Evolutionary conservation across 345 rosid species (phyloP).

Genomic region (Reutealis trisperma): DNA sequence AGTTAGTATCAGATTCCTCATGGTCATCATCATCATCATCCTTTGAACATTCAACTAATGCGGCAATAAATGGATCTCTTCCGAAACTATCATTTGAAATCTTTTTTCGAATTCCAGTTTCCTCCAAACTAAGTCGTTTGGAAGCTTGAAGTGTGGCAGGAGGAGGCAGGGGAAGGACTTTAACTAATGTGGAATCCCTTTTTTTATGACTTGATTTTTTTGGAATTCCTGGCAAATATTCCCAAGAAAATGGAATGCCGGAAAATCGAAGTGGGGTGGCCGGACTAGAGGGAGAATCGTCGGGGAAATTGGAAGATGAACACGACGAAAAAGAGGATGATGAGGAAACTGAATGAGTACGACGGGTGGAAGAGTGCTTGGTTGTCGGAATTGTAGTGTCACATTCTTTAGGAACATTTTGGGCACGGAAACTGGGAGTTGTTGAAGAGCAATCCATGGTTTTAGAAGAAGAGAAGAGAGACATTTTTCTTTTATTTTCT

Average conservation of each 20-base stretch:
- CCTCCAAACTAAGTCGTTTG: constrained; percentile 23
- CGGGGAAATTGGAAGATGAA: constrained; percentile 40
- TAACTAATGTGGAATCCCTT: constrained; percentile 25
- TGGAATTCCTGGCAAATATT: constrained; percentile 81
- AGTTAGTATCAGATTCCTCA: background rate
- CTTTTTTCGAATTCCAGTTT: constrained; percentile 31
- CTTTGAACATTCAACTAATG: constrained; percentile 76
- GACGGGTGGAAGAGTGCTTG: constrained; percentile 17
- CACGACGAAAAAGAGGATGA: constrained; percentile 40
- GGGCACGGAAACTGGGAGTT: constrained; percentile 10
- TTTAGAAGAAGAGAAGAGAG: constrained; percentile 9
- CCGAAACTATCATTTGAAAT: constrained; percentile 12
- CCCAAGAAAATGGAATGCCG: constrained; percentile 98
- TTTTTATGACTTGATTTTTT: constrained; percentile 47
- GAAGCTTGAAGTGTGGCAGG: constrained; percentile 34
- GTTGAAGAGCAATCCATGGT: constrained; percentile 21
- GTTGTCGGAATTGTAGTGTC: constrained; percentile 18
- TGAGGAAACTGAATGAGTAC: constrained; percentile 38
- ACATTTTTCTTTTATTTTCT: background rate
- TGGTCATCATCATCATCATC: constrained; percentile 27
- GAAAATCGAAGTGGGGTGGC: constrained; percentile 56
- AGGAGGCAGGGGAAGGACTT: constrained; percentile 68
- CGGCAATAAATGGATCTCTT: constrained; percentile 74
- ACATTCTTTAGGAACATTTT: constrained; percentile 23
- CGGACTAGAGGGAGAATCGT: constrained; percentile 56